Evolutionary conservation across 208 protist species (phyloP).

Genomic region (Trypanosoma grayi): DNA sequence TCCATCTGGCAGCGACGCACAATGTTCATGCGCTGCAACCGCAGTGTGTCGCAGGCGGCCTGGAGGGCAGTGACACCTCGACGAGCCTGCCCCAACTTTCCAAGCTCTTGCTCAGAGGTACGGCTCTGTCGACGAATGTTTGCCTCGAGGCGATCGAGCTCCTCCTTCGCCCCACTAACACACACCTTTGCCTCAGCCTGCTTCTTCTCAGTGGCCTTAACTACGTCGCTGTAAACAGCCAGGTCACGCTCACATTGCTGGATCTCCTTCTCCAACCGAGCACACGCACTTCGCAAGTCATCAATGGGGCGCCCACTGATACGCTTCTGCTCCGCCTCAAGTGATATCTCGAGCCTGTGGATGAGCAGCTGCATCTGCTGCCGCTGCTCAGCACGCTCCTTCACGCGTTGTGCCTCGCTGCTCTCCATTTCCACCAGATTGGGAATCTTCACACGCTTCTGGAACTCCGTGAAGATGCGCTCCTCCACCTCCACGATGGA

Average conservation of each 20-base stretch:
- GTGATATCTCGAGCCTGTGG: slow-evolving; percentile 71
- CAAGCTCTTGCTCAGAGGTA: slow-evolving; percentile 53
- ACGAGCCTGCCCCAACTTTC: slow-evolving; percentile 53
- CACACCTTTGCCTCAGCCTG: slow-evolving; percentile 32
- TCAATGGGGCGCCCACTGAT: slow-evolving; percentile 33
- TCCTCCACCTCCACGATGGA: slow-evolving; percentile 78
- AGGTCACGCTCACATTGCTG: slow-evolving; percentile 60
- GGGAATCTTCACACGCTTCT: slow-evolving; percentile 72
- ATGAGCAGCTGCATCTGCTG: slow-evolving; percentile 75
- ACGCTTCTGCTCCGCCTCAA: slow-evolving; percentile 70
- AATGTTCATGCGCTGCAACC: slow-evolving; percentile 67
- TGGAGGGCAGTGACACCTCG: slow-evolving; percentile 67
- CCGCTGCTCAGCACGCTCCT: slow-evolving; percentile 60
- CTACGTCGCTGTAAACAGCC: slow-evolving; percentile 44
- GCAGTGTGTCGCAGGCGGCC: slow-evolving; percentile 78
- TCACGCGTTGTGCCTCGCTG: slow-evolving; percentile 34
- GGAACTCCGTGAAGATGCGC: slow-evolving; percentile 89
- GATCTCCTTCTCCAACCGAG: slow-evolving; percentile 45
- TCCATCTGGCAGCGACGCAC: slow-evolving; percentile 87
- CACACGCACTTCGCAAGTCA: slow-evolving; percentile 39
- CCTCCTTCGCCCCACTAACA: slow-evolving; percentile 31
- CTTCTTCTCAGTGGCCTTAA: slow-evolving; percentile 52
- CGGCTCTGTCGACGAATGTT: slow-evolving; percentile 51
- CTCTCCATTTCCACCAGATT: slow-evolving; percentile 92
- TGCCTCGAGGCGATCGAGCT: slow-evolving; percentile 61